Evolutionary conservation across 2,329 filamentous ascomycete genomes (phyloP), one percentile per base, ranked within the genome.

Genomic region (Chaetothyriales sp.): DNA sequence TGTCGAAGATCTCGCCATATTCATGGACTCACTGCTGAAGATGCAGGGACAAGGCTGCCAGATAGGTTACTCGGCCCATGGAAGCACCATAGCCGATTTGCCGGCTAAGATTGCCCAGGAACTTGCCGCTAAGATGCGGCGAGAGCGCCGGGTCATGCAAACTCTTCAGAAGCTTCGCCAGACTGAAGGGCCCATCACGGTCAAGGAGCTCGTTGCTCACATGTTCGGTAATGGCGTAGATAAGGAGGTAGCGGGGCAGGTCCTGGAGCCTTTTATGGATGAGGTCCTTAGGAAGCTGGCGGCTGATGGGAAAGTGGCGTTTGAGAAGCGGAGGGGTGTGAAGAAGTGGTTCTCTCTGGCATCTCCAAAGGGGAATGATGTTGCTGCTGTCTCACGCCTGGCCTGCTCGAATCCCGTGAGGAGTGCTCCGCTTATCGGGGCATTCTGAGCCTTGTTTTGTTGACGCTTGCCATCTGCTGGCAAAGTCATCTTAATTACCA

Each of bases 21-120:
- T 63, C 50, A 69, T 72, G 65, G 51, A 51, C 6, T 64, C 57
- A 5, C 61, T 73, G 5, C 57, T 57, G 1, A 59, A 54, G 10
- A 70, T 73, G 67, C 50, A 57, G 2, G 45, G 51, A 0, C 64
- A 69, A 1, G 57, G 61, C 7, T 75, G 71, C 52, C 33, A 9
- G 0, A 56, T 56, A 1, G 73, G 72, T 0, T 73, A 76, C 55
- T 68, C 73, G 0, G 73, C 68, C 2, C 74, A 77, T 51, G 73
- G 73, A 2, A 60, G 54, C 0, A 61, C 65, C 1, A 69, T 75
- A 37, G 13, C 46, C 1, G 58, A 73, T 51, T 58, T 74, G 4
- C 63, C 53, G 4, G 56, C 49, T 13, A 74, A 73, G 55, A 70
- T 75, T 43, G 51, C 28, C 0, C 52, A 47, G 1, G 67, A 73